Percentiles rank a stretch among this genome's conserved stretches.
phyloP scores from a whole-genome alignment of 139 green algal genomes.

The Diplosphaera chodatii region DNA sequence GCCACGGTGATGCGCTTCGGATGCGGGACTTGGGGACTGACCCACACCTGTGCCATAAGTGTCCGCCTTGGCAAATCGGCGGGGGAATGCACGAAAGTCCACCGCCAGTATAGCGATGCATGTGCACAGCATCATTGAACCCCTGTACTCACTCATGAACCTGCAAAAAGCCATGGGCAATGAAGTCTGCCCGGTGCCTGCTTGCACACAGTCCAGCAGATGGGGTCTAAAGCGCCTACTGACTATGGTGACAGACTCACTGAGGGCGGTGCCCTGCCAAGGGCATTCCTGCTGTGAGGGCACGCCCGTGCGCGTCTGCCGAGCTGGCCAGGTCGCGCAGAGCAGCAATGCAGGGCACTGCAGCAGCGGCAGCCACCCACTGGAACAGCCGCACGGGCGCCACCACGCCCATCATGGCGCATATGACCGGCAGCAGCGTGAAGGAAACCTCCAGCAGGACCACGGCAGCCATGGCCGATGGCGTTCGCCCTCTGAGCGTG shows the following conservation, averaged over 20 bases:
- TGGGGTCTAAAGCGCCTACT: too few species aligned
- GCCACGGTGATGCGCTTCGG: too few species aligned
- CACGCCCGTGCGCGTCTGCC: neutral
- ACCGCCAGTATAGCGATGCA: constrained; percentile 82
- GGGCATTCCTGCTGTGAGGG: too few species aligned
- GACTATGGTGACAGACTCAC: too few species aligned
- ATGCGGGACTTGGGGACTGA: neutral
- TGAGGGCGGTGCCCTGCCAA: too few species aligned
- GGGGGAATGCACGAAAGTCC: constrained; percentile 80
- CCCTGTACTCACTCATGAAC: constrained; percentile 40
- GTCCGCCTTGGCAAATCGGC: constrained; percentile 74
- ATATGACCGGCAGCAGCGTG: neutral
- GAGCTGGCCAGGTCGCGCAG: neutral
- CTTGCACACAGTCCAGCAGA: too few species aligned
- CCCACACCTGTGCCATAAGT: constrained; percentile 48
- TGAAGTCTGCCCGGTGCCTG: too few species aligned
- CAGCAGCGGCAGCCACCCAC: neutral
- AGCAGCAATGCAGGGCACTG: neutral
- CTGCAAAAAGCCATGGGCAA: neutral
- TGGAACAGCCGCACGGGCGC: neutral
- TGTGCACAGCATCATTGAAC: constrained; percentile 66
- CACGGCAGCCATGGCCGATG: neutral
- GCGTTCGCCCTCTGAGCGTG: too few species aligned
- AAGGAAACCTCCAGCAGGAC: neutral
- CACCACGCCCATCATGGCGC: neutral